Base-by-base conservation (phyloP, 176 grass and related monocot genomes). In the Cenchrus purpureus region DNA sequence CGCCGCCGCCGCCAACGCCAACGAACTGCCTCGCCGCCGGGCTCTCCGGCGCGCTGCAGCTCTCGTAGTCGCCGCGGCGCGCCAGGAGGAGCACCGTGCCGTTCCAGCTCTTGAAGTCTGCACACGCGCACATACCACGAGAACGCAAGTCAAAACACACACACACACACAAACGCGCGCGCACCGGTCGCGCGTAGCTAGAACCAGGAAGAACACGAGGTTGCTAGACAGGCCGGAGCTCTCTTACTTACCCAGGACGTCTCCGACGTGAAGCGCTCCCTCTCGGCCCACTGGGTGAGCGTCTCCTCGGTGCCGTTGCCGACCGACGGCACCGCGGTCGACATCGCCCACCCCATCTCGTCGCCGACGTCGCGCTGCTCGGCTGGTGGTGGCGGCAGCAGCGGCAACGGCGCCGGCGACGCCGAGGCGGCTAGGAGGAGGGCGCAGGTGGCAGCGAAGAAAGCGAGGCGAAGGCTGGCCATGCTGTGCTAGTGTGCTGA, bases 191-290 rank as follows among this genome's bases (percentile, higher is more conserved):
- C 37, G 4, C 37, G 37, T 40, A 40, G 37, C 37, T 40, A 40
- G 37, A 40, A 40, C 37, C 37, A 40, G 37, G 37, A 22, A 57
- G 22, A 52, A 52, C 51, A 52, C 10, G 49, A 10, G 14, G 1
- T 42, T 37, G 22, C n/a, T 14, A 16, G 40, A 3, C 4, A 40
- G 42, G 37, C 5, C 7, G 8, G 40, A n/a, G 17, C 17, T 69
- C 51, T 40, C 37, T 40, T 40, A 40, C 37, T 57, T 80, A 92
- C 91, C 79, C 6, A 92, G 55, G 80, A 55, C 75, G 81, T 92
- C 91, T 48, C 84, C 84, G 15, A 89, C 59, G 56, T 87, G 80
- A 89, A 87, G 8, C 74, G 84, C 79, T 73, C 83, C 56, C 51
- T 58, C 8, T 59, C 62, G 12, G 83, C 83, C 91, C 91, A 92